Base-by-base conservation (phyloP, 2,329 filamentous ascomycete genomes). In the Fusarium sacchari region DNA sequence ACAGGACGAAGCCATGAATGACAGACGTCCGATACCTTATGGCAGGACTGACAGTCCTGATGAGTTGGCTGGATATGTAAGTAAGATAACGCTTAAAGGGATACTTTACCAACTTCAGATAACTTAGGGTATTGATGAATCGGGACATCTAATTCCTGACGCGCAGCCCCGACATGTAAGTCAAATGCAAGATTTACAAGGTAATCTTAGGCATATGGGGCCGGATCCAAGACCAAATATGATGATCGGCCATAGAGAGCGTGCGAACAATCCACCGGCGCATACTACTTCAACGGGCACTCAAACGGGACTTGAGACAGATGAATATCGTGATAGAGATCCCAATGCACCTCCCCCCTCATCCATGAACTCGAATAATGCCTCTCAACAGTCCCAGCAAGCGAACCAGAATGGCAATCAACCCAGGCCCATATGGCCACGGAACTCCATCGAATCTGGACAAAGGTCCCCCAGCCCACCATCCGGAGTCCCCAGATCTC, bases 251-350 rank as follows among this genome's bases (percentile, higher is more conserved):
- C 26, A 17, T 2, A 13, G 18, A 11, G 18, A 14, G 12, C 6
- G 3, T 4, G 28, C 0, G 0, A 11, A 4, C 3, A 18, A 24
- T 12, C 12, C n/a, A 0, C n/a, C 26, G 24, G 26, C 12, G 3
- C 30, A 42, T 5, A 69, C 36, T 3, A 13, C 22, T n/a, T 46
- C n/a, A 1, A 28, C 15, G 22, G 55, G 44, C 8, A 60, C 64
- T 15, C 64, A 69, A 18, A n/a, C 52, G 12, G 43, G n/a, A 28
- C 5, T 36, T n/a, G 44, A 40, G 3, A 18, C 26, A 20, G 32
- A 67, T 12, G 30, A 32, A 20, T 22, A 24, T 20, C 30, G 43
- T 15, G 20, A 20, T 3, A 55, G 53, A 20, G 30, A 30, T 42
- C 36, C 36, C 2, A 22, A 47, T 11, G 53, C 50, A 18, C 40